Base-by-base conservation (phyloP, 2,329 filamentous ascomycete genomes). In the Pseudogymnoascus verrucosus region DNA sequence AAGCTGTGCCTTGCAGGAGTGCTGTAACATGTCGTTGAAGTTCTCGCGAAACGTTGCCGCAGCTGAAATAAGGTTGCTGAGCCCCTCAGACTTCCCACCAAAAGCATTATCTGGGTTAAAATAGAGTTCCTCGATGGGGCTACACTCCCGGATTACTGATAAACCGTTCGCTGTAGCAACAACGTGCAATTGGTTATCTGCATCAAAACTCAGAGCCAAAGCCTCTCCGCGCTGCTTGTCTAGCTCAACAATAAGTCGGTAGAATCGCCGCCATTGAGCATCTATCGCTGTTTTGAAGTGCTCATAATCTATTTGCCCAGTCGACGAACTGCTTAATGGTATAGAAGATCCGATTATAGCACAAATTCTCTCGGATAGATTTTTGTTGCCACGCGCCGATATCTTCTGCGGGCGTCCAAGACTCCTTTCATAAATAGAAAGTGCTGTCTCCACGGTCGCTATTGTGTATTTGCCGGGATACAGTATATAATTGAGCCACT, bases 251-350 rank as follows among this genome's bases (percentile, higher is more conserved):
- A 96, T 82, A 16, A 98, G 82, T 34, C 92, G 87, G 78, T 92
- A 96, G 75, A 96, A 96, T 61, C 90, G 85, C 67, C 89, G 86
- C 95, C 95, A 99, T 74, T 96, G 92, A 10, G 84, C 82, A 71
- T 95, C 89, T 62, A 89, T 87, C 34, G 90, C 87, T 36, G 81
- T 78, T 64, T 89, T 84, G 73, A 93, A 95, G 64, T 87, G 82
- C 23, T 89, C 85, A 69, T 90, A 91, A 70, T 96, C 89, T 75
- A 90, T 85, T 28, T 82, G 83, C 12, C 86, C 86, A 12, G 85
- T 81, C 8, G 84, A 78, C 31, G 78, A 80, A 62, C 85, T 85
- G 51, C 84, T 82, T 37, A 93, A 77, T 0, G 84, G 81, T 12
- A 90, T 86, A 10, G 89, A 89, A 5, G 86, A 83, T 14, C 87